Evolutionary conservation across 192 early-diverging fungal species (phyloP).

Genomic region (Lobulomyces angularis): DNA sequence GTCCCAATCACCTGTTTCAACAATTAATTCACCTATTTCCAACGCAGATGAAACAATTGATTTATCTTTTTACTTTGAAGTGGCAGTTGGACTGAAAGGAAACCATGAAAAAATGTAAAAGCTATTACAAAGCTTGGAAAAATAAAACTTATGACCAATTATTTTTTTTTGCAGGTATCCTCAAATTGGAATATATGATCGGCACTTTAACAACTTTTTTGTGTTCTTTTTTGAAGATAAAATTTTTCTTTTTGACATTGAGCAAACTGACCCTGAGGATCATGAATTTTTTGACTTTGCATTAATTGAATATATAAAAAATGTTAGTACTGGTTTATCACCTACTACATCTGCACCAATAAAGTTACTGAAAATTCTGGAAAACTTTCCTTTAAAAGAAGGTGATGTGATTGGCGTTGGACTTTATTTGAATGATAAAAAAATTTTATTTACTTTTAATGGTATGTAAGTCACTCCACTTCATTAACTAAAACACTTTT

Average conservation of each 20-base stretch:
- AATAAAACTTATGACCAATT: constrained; percentile 4
- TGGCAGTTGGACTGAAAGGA: constrained; percentile 5
- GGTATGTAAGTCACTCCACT: no score
- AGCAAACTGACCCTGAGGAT: no score
- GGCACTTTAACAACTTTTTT: constrained; percentile 6
- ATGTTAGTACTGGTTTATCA: constrained; percentile 1
- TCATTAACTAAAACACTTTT: no score
- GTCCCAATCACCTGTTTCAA: no score
- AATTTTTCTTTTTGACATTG: not conserved
- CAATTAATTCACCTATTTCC: no score
- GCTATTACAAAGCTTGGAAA: not conserved
- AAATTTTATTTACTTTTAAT: no score
- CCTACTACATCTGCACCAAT: constrained; percentile 1
- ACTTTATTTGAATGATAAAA: no score
- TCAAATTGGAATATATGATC: constrained; percentile 8
- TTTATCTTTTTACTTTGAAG: constrained; percentile 11
- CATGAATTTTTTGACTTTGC: no score
- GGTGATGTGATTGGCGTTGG: constrained; percentile 18
- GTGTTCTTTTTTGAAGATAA: not conserved
- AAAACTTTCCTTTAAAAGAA: constrained; percentile 7
- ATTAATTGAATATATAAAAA: no score
- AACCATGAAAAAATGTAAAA: not conserved
- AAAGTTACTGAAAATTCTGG: not conserved
- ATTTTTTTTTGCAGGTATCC: constrained; percentile 6
- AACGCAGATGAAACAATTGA: no score